Evolutionary conservation across 1,284 basidiomycete species (phyloP).

Genomic region (Microstroma glucosiphilum): DNA sequence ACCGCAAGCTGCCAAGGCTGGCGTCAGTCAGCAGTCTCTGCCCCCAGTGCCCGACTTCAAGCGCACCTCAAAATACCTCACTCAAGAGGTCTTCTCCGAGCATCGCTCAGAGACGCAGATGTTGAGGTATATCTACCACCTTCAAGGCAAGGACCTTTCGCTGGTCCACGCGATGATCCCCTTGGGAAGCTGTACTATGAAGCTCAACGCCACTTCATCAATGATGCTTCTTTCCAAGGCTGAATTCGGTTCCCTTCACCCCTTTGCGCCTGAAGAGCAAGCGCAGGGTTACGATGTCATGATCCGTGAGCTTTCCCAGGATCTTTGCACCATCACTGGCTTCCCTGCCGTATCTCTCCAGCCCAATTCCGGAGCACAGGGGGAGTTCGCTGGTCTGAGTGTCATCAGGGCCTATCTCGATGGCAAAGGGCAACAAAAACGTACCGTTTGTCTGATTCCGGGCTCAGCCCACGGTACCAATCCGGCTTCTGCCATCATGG

Average conservation of each 20-base stretch:
- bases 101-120: slow-evolving; percentile 98
- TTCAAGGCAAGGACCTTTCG: slow-evolving; percentile 89
- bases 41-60: slow-evolving; percentile 54
- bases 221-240: slow-evolving; percentile 95
- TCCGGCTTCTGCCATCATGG: slow-evolving; percentile 77
- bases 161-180: slow-evolving; percentile 96
- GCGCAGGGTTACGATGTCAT: slow-evolving; percentile 78
- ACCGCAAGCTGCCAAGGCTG: slow-evolving; percentile 16
- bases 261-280: slow-evolving; percentile 84
- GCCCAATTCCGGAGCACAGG: slow-evolving; percentile 92
- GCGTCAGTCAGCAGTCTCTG: slow-evolving; percentile 15
- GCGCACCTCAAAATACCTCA: slow-evolving; percentile 70
- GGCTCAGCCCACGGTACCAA: slow-evolving; percentile 86
- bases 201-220: slow-evolving; percentile 60
- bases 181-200: slow-evolving; percentile 64
- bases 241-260: slow-evolving; percentile 81
- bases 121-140: slow-evolving; percentile 79
- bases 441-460: slow-evolving; percentile 89
- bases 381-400: slow-evolving; percentile 87
- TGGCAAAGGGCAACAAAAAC: slow-evolving; percentile 73
- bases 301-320: slow-evolving; percentile 81
- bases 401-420: slow-evolving; percentile 92
- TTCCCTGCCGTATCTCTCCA: slow-evolving; percentile 91
- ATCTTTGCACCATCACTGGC: slow-evolving; percentile 88
- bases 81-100: slow-evolving; percentile 77